A percentile compares a stretch with the other conserved stretches of the same genome.
Evolutionary conservation across 2,329 filamentous ascomycete genomes (phyloP).

Genomic region (Incumbomyces lentus): DNA sequence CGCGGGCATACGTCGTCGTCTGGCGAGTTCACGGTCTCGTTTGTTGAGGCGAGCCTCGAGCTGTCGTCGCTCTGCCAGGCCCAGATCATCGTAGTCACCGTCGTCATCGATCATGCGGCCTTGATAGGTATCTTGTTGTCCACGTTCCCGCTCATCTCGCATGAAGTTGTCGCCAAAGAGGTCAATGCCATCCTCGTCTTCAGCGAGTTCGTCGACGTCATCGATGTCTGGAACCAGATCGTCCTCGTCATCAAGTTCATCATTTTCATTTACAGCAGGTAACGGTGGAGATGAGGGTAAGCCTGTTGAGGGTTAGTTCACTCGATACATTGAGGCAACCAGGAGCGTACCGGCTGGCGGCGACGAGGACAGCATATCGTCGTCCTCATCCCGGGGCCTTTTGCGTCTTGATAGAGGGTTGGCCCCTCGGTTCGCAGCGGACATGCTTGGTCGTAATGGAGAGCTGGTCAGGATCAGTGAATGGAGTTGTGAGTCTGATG

Average conservation of each 20-base stretch:
- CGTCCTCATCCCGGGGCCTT: conserved; percentile 54
- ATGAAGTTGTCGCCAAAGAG: conserved; percentile 59
- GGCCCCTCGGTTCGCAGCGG: conserved; percentile 69
- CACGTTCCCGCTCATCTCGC: conserved; percentile 45
- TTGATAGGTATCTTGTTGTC: conserved; percentile 43
- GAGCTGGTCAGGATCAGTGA: conserved; percentile 45
- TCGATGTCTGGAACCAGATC: conserved; percentile 54
- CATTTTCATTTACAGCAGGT: conserved; percentile 34
- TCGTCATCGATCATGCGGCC: conserved; percentile 54
- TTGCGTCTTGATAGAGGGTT: conserved; percentile 46
- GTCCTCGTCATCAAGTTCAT: conserved; percentile 36
- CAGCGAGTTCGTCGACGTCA: conserved; percentile 57
- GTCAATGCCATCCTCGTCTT: conserved; percentile 60
- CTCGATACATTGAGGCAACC: conserved; percentile 7
- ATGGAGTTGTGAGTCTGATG: conserved; percentile 1
- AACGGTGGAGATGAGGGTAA: conserved; percentile 54
- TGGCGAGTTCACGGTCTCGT: conserved; percentile 50
- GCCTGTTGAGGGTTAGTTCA: conserved; percentile 17
- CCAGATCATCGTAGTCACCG: conserved; percentile 53
- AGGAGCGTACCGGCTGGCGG: conserved; percentile 41
- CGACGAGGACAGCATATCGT: conserved; percentile 50
- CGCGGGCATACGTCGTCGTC: conserved; percentile 49
- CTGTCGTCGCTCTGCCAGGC: conserved; percentile 47
- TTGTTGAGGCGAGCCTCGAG: conserved; percentile 53
- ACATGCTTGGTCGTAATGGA: conserved; percentile 68